These are phyloP conservation scores for Fusarium subtropicale DNA, from an alignment of 2,329 filamentous ascomycete genomes.

Conservation along the genomic window DNA sequence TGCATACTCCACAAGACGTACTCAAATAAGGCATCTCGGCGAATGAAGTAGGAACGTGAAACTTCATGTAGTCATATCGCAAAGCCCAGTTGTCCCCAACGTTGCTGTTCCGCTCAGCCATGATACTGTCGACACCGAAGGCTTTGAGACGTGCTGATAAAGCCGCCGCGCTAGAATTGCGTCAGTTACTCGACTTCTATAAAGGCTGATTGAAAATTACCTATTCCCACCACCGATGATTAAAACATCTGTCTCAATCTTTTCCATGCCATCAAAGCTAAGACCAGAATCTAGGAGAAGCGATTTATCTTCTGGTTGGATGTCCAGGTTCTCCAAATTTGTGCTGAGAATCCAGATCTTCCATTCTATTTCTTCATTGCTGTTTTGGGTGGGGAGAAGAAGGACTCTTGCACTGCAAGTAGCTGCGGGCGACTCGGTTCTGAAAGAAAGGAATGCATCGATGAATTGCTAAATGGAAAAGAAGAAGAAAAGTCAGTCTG, in stretches of 20 bases:
- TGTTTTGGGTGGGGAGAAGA: constrained; percentile 6
- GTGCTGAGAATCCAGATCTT: constrained; percentile 39
- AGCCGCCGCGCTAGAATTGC: background rate
- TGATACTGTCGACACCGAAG: constrained; percentile 23
- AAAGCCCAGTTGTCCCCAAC: constrained; percentile 35
- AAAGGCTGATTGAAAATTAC: background rate
- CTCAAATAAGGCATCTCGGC: constrained; percentile 31
- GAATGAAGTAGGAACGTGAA: constrained; percentile 34
- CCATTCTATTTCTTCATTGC: background rate
- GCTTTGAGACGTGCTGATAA: constrained; percentile 31
- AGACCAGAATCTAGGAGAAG: background rate
- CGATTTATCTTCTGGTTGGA: constrained; percentile 12
- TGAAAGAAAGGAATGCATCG: constrained; percentile 12
- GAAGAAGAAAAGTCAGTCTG: background rate
- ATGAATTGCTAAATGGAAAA: constrained; percentile 24
- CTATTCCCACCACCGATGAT: constrained; percentile 36
- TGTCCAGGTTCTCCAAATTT: constrained; percentile 15
- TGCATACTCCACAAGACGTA: background rate
- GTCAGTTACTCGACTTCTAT: accelerated
- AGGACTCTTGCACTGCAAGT: constrained; percentile 11
- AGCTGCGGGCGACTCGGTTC: constrained; percentile 6
- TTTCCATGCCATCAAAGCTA: background rate
- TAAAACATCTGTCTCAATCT: constrained; percentile 10
- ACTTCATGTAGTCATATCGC: constrained; percentile 30
- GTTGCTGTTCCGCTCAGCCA: constrained; percentile 17